Conservation (phyloP, 345 rosid species). For the Linum usitatissimum region DNA sequence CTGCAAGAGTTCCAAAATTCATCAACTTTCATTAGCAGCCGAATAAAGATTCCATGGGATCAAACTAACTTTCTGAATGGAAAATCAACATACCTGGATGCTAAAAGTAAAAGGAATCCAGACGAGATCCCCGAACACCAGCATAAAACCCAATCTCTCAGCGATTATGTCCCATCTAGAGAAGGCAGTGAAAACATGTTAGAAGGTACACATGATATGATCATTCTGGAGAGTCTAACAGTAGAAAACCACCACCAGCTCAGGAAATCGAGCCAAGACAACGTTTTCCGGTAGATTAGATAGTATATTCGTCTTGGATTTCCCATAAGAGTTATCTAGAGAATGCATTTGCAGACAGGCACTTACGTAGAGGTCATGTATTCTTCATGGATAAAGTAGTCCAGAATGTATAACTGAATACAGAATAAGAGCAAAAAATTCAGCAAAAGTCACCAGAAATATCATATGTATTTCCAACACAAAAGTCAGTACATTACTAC, state of each 20-base stretch:
- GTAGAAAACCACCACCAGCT: neutral
- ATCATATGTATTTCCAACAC: neutral
- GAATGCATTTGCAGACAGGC: neutral
- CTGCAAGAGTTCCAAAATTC: constrained; percentile 28
- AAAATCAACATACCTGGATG: constrained; percentile 60
- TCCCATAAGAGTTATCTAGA: too few relatives aligned
- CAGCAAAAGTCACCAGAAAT: constrained; percentile 5
- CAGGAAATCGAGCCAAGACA: neutral
- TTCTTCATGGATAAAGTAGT: constrained; percentile 76
- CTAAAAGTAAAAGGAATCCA: constrained; percentile 96
- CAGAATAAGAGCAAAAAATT: constrained; percentile 4
- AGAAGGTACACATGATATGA: neutral
- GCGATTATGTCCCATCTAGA: constrained; percentile 93
- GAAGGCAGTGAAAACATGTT: neutral
- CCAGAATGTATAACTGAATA: constrained; percentile 63
- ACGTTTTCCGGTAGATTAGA: too few relatives aligned
- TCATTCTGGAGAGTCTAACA: too few relatives aligned
- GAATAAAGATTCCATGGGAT: neutral
- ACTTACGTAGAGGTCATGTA: constrained; percentile 96
- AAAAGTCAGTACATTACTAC: constrained; percentile 4
- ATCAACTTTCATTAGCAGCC: neutral
- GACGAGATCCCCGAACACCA: constrained; percentile 88
- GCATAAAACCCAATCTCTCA: constrained; percentile 90
- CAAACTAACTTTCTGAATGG: constrained; percentile 7
- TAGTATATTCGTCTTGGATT: too few relatives aligned